A percentile compares a stretch with the other conserved stretches of the same genome.
These are phyloP conservation scores for Avicennia marina DNA, from an alignment of 257 asterid genomes.

Conservation along the genomic window DNA sequence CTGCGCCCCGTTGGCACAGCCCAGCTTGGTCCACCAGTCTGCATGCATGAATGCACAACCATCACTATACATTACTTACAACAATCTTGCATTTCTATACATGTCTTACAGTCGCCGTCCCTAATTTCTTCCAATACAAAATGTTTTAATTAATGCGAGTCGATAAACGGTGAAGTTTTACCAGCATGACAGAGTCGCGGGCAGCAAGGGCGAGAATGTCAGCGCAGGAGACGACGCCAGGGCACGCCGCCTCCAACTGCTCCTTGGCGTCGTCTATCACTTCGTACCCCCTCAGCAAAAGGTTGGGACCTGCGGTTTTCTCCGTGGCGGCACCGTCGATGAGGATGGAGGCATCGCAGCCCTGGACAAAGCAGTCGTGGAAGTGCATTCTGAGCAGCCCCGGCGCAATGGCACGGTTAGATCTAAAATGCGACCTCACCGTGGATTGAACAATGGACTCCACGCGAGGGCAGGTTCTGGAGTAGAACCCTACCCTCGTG, in stretches of 20 bases:
- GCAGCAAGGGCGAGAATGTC: neutral
- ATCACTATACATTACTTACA: neutral
- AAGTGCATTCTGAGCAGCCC: conserved; percentile 80
- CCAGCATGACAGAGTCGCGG: conserved; percentile 31
- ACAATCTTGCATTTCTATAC: neutral
- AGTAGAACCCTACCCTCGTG: conserved; percentile 71
- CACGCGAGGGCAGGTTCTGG: conserved; percentile 54
- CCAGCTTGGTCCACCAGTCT: conserved; percentile 71
- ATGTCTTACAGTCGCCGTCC: too few relatives aligned
- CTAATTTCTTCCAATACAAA: too few relatives aligned
- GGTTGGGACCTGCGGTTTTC: conserved; percentile 50
- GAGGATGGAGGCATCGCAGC: conserved; percentile 85
- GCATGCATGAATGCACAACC: conserved; percentile 30
- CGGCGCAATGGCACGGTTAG: conserved; percentile 54
- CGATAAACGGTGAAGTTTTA: too few relatives aligned
- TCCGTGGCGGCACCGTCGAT: conserved; percentile 52
- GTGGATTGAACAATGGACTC: conserved; percentile 57
- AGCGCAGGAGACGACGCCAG: neutral
- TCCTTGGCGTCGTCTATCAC: conserved; percentile 74
- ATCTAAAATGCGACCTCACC: conserved; percentile 37
- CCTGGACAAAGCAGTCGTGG: conserved; percentile 86
- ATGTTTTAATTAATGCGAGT: too few relatives aligned
- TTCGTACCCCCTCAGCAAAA: conserved; percentile 53
- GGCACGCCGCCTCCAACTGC: conserved; percentile 32
- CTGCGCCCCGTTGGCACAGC: conserved; percentile 71